Percentiles rank a stretch among this genome's conserved stretches.
Evolutionary conservation across 2,329 filamentous ascomycete species (phyloP).

Genomic region (Claviceps monticola): DNA sequence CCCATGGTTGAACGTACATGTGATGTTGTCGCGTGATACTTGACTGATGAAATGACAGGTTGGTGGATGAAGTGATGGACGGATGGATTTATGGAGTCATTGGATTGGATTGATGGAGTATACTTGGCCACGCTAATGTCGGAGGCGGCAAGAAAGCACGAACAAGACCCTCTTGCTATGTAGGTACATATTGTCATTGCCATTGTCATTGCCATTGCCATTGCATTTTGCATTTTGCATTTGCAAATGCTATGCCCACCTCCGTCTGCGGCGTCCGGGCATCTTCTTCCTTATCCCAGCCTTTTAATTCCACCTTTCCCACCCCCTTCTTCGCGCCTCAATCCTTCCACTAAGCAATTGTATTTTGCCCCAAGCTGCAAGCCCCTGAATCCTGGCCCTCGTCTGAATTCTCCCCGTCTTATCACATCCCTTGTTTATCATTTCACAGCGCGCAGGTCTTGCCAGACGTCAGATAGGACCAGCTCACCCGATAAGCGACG

Average conservation of each 20-base stretch:
- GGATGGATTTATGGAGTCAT: background rate
- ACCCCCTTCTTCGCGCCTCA: background rate
- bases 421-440: background rate
- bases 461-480: background rate
- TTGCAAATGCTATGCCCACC: background rate
- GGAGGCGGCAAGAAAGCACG: background rate
- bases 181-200: background rate
- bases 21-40: background rate
- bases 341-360: background rate
- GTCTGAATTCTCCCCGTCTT: background rate
- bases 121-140: background rate
- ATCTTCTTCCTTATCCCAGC: background rate
- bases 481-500: background rate
- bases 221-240: background rate
- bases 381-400: slow-evolving; percentile 1
- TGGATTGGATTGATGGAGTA: background rate
- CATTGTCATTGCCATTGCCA: background rate
- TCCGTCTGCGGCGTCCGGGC: background rate
- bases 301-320: background rate
- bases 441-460: background rate
- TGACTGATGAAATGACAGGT: background rate
- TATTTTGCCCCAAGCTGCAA: background rate
- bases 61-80: background rate
- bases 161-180: background rate
- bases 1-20: background rate